Evolutionary conservation across 2,329 filamentous ascomycete genomes (phyloP).

Genomic region (Saccharata proteae): DNA sequence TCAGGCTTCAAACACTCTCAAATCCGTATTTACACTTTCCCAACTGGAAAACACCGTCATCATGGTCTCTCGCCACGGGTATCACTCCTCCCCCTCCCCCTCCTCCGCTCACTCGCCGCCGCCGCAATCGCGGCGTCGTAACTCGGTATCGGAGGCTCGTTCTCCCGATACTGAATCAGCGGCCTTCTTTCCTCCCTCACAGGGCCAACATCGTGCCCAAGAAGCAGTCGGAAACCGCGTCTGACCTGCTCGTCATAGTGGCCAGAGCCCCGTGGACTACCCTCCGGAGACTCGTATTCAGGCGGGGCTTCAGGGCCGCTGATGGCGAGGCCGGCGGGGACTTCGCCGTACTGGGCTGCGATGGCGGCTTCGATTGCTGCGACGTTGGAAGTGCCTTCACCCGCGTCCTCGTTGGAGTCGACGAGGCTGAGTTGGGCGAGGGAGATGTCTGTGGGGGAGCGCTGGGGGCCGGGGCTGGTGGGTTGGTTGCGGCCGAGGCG

Average conservation of each 20-base stretch:
- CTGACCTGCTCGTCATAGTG: conserved; percentile 13
- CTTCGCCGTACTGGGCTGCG: conserved; percentile 4
- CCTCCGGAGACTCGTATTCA: conserved; percentile 34
- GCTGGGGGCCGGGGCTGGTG: conserved; percentile 75
- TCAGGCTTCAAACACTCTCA: too few relatives aligned
- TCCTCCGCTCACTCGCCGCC: conserved; percentile 69
- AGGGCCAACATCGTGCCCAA: too few relatives aligned
- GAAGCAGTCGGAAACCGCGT: too few relatives aligned
- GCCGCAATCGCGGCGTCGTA: conserved; percentile 75
- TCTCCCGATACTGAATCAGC: conserved; percentile 20
- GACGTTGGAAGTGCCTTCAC: conserved; percentile 52
- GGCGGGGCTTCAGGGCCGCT: conserved; percentile 34
- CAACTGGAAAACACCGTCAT: conserved; percentile 2
- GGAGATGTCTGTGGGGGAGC: conserved; percentile 92
- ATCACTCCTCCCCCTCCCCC: conserved; percentile 59
- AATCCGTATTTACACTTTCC: too few relatives aligned
- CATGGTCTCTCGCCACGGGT: conserved; percentile 35
- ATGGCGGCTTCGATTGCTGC: neutral
- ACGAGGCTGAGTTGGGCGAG: conserved; percentile 72
- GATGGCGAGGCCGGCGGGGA: conserved; percentile 5
- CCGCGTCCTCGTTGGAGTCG: conserved; percentile 52
- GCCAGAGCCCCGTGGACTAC: conserved; percentile 37
- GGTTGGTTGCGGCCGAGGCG: conserved; percentile 54
- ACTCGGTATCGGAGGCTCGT: conserved; percentile 60
- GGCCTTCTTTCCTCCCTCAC: conserved; percentile 41